Conservation (phyloP, 202 grass and related monocot genomes). For the Setaria viridis region DNA sequence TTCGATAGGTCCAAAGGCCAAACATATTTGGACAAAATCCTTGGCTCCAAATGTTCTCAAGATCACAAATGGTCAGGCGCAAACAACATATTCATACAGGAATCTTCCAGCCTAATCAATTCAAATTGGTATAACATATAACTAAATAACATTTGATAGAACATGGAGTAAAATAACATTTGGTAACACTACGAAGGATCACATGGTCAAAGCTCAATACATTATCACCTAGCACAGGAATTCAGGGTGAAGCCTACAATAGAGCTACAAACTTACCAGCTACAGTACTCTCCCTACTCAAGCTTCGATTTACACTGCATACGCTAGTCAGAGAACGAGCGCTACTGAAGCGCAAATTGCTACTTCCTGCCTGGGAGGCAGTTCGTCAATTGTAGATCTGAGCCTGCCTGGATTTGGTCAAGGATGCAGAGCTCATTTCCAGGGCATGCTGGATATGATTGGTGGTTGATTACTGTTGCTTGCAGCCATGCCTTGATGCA, state of each 20-base stretch:
- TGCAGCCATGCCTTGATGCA: conserved; percentile 56
- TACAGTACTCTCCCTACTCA: conserved; percentile 43
- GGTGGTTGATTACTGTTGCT: conserved; percentile 51
- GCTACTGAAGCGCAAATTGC: conserved; percentile 21
- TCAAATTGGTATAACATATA: background rate
- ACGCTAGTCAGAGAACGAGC: conserved; percentile 40
- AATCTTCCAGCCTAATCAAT: background rate
- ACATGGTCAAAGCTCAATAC: conserved; percentile 34
- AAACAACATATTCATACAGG: background rate
- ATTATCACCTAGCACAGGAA: conserved; percentile 44
- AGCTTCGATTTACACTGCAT: conserved; percentile 51
- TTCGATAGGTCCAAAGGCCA: background rate
- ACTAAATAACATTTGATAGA: conserved; percentile 15
- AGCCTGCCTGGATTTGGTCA: background rate
- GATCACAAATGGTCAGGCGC: background rate
- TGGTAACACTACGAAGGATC: conserved; percentile 23
- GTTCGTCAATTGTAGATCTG: background rate
- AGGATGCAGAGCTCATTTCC: conserved; percentile 68
- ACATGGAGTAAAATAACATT: conserved; percentile 27
- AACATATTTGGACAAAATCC: background rate
- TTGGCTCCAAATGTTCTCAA: background rate
- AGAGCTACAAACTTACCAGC: conserved; percentile 48
- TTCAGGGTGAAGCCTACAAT: conserved; percentile 46
- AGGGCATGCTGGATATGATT: conserved; percentile 66
- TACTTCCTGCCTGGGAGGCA: conserved; percentile 42